Percentiles rank a stretch among this genome's conserved stretches.
These are phyloP conservation scores for Bruguiera sexangula DNA, from an alignment of 345 rosid genomes.

Conservation along the genomic window DNA sequence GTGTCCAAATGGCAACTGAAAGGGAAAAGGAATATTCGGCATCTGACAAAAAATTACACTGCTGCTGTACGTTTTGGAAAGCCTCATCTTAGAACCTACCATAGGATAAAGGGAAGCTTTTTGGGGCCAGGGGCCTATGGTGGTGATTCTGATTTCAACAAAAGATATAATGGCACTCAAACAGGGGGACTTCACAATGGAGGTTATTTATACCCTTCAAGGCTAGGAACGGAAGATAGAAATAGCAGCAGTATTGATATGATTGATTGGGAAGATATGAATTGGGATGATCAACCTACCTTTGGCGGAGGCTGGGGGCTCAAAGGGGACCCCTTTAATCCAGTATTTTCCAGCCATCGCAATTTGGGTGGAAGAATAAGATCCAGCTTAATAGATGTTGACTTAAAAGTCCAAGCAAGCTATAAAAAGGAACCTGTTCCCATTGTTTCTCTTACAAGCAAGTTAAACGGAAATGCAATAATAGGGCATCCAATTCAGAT, in stretches of 20 bases:
- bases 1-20: conserved; percentile 91
- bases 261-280: conserved; percentile 54
- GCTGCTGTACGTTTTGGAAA: conserved; percentile 33
- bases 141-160: conserved; percentile 47
- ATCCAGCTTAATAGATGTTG: conserved; percentile 66
- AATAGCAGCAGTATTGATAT: conserved; percentile 33
- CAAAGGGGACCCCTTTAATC: conserved; percentile 37
- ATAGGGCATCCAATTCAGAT: conserved; percentile 86
- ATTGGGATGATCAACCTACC: conserved; percentile 45
- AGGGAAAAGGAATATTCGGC: conserved; percentile 82
- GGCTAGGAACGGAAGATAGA: conserved; percentile 37
- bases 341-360: conserved; percentile 35
- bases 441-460: conserved; percentile 79
- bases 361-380: conserved; percentile 43
- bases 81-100: conserved; percentile 36
- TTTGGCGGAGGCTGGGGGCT: conserved; percentile 40
- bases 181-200: conserved; percentile 36
- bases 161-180: conserved; percentile 37
- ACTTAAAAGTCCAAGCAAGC: conserved; percentile 80
- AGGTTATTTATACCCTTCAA: conserved; percentile 35
- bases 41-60: conserved; percentile 51
- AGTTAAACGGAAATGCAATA: conserved; percentile 76
- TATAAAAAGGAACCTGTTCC: conserved; percentile 79
- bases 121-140: conserved; percentile 41
- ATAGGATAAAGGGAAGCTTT: conserved; percentile 38